Conservation (phyloP, 495 filamentous ascomycete genomes). For the Pseudotulostoma volvatum region DNA sequence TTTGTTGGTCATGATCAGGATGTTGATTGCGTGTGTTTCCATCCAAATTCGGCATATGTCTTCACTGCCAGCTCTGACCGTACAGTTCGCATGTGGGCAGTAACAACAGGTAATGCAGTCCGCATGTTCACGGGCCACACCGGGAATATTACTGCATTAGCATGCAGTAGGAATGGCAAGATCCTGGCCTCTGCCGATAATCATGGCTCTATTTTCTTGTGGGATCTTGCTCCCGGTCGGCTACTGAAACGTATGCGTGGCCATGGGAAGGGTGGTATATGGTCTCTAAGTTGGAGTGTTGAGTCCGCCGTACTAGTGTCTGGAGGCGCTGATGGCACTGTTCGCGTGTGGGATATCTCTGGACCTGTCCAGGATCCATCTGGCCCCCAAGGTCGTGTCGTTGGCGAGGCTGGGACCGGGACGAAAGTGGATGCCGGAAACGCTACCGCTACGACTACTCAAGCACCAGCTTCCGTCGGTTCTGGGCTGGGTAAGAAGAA, state of each 20-base stretch:
- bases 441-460: constrained; percentile 17
- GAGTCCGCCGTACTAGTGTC: constrained; percentile 80
- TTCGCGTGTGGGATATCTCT: constrained; percentile 84
- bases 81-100: constrained; percentile 93
- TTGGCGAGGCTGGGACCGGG: constrained; percentile 37
- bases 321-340: constrained; percentile 80
- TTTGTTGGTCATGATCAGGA: constrained; percentile 83
- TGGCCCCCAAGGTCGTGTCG: constrained; percentile 36
- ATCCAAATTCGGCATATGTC: constrained; percentile 81
- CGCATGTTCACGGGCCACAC: constrained; percentile 86
- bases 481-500: constrained; percentile 55
- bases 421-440: constrained; percentile 35
- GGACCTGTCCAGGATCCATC: constrained; percentile 38
- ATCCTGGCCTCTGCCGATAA: constrained; percentile 77
- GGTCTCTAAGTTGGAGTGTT: constrained; percentile 77
- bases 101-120: constrained; percentile 67
- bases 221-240: constrained; percentile 73
- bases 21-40: constrained; percentile 73
- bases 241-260: constrained; percentile 84
- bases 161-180: constrained; percentile 75
- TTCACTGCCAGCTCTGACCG: constrained; percentile 84
- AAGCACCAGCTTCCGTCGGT: constrained; percentile 23
- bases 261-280: constrained; percentile 85
- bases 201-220: constrained; percentile 72
- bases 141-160: constrained; percentile 63